Evolutionary conservation across 129 eudicot genomes (phyloP), one percentile per base, ranked within the genome.

Genomic region (Arctium lappa): DNA sequence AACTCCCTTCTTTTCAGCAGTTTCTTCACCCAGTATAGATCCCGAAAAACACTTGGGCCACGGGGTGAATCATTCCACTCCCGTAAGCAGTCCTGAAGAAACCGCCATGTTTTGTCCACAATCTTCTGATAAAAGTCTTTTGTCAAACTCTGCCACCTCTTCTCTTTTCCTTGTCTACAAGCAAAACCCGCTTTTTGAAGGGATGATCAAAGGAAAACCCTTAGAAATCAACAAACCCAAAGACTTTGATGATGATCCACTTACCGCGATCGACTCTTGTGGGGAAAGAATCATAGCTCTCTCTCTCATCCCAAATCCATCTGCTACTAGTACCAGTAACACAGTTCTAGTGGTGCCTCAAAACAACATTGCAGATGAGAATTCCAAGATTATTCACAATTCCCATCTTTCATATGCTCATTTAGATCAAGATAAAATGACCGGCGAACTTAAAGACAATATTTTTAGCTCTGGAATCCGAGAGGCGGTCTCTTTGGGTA

Each of bases 61-160:
- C 79, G 92, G 89, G 53, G 76, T 88, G 85, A 95, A 88, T 79
- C 91, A 92, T 83, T 89, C 97, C n/a, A 92, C 99, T 80, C 99
- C 97, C 16, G 90, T 89, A 4, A 92, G 93, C 88, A 95, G 99
- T 83, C 97, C 97, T n/a, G 99, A 95, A 82, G 89, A 90, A 77
- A 86, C 94, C 75, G 77, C 83, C 75, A 83, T 88, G 63, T 91
- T 91, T 72, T 75, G 44, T 87, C 86, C 92, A 69, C 88, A 87
- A 88, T 74, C 93, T 15, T 76, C 87, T 2, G 85, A 66, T 16
- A 89, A 86, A 69, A 80, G 73, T 38, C 84, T 92, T 32, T 74
- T 77, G 33, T 85, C 91, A n/a, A 86, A 86, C 82, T 85, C 90
- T 32, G 93, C 83, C 72, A 77, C 86, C 13, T 31, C 87, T 77